These are phyloP conservation scores for Phytopythium oedochilum DNA, from an alignment of 352 stramenopile species.

Conservation along the genomic window DNA sequence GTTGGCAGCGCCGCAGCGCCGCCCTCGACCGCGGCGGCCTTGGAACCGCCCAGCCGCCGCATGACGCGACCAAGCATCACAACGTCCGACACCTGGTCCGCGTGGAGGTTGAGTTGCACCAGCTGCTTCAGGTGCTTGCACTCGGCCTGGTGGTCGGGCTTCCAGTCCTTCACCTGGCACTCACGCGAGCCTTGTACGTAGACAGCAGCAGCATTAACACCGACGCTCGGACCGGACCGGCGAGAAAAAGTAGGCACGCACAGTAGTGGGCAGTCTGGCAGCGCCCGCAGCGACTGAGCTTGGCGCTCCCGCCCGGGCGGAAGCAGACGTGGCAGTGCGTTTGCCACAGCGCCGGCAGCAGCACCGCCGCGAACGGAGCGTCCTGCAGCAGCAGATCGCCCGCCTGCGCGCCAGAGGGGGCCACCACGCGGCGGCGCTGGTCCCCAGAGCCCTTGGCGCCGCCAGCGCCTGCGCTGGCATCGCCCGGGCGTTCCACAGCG, in stretches of 20 bases:
- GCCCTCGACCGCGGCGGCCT: neutral
- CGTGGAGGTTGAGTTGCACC: slow-evolving; percentile 21
- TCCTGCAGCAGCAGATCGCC: slow-evolving; percentile 34
- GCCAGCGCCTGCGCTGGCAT: neutral
- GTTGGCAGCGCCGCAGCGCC: slow-evolving; percentile 2
- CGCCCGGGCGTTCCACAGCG: neutral
- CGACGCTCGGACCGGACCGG: too few relatives aligned
- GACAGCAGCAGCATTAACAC: too few relatives aligned
- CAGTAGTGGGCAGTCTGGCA: slow-evolving; percentile 64
- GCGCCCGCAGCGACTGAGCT: slow-evolving; percentile 50
- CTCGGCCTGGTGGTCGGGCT: slow-evolving; percentile 52
- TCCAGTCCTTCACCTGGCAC: slow-evolving; percentile 67
- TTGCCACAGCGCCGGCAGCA: slow-evolving; percentile 48
- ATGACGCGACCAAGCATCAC: slow-evolving; percentile 52
- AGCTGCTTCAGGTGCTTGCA: slow-evolving; percentile 47
- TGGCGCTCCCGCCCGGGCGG: slow-evolving; percentile 1
- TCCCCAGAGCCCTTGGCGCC: slow-evolving; percentile 18
- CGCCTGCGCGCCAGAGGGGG: slow-evolving; percentile 4
- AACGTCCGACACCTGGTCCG: slow-evolving; percentile 41
- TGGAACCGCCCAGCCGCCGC: slow-evolving; percentile 11
- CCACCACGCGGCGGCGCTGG: slow-evolving; percentile 28
- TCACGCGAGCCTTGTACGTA: slow-evolving; percentile 59
- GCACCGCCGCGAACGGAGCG: slow-evolving; percentile 27
- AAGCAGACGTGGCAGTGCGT: slow-evolving; percentile 70
- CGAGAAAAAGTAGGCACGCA: slow-evolving; percentile 12